Evolutionary conservation across 2,329 filamentous ascomycete species (phyloP).

Genomic region (Davidsoniella neocaledoniae): DNA sequence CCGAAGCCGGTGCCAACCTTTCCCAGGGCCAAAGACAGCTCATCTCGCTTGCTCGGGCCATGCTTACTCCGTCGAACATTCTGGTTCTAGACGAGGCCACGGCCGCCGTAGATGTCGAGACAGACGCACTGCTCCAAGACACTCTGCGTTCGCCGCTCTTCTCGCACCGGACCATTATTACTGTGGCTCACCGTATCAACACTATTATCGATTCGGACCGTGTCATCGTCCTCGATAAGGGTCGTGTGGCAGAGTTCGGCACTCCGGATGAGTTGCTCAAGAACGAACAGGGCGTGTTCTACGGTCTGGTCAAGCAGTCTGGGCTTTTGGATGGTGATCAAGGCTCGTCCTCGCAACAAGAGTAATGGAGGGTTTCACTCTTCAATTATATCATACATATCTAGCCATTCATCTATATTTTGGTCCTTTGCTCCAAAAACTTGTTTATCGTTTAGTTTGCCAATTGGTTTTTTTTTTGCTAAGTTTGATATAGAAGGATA

Average conservation of each 20-base stretch:
- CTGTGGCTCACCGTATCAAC: conserved; percentile 94
- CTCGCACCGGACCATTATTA: conserved; percentile 88
- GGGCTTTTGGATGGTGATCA: conserved; percentile 40
- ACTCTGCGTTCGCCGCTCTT: conserved; percentile 53
- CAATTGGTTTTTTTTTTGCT: too few species aligned
- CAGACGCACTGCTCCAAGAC: conserved; percentile 47
- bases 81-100: conserved; percentile 95
- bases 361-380: too few species aligned
- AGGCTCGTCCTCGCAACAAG: background rate
- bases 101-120: conserved; percentile 53
- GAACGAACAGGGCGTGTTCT: conserved; percentile 61
- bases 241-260: conserved; percentile 83
- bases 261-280: conserved; percentile 63
- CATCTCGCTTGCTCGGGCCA: conserved; percentile 78
- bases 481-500: too few species aligned
- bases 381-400: too few species aligned
- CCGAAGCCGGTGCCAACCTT: conserved; percentile 92
- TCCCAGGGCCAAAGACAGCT: conserved; percentile 92
- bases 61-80: conserved; percentile 92
- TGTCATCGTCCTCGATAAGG: conserved; percentile 84
- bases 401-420: too few species aligned
- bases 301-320: conserved; percentile 80
- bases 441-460: too few species aligned
- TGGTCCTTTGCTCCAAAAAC: too few species aligned
- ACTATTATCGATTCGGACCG: conserved; percentile 82